A percentile compares a stretch with the other conserved stretches of the same genome.
These are phyloP conservation scores for Allantophomopsis lycopodina DNA, from an alignment of 2,329 filamentous ascomycete species.

Conservation along the genomic window DNA sequence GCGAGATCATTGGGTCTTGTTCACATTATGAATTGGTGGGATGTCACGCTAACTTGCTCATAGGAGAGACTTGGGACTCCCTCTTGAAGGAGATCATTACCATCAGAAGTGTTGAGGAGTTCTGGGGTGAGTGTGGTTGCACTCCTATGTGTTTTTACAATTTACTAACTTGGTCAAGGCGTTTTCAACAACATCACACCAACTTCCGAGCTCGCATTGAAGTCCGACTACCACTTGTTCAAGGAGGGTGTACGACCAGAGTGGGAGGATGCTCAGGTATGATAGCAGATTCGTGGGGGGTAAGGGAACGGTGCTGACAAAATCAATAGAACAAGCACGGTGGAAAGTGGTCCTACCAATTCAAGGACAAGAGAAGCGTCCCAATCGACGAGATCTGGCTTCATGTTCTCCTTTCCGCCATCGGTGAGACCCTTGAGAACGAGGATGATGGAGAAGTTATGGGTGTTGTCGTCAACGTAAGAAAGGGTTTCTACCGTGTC, in stretches of 20 bases:
- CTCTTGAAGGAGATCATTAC: conserved; percentile 96
- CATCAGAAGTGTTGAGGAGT: conserved; percentile 97
- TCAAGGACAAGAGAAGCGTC: conserved; percentile 87
- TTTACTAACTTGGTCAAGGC: no score
- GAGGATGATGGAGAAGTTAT: conserved; percentile 95
- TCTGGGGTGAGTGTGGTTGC: conserved; percentile 97
- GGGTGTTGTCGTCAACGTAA: conserved; percentile 98
- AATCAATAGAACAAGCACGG: conserved; percentile 72
- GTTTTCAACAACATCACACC: conserved; percentile 92
- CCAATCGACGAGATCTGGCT: conserved; percentile 95
- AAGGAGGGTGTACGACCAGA: conserved; percentile 94
- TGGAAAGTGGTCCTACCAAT: conserved; percentile 96
- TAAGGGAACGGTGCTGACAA: no score
- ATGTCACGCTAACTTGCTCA: conserved; percentile 10
- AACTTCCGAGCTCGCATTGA: conserved; percentile 87
- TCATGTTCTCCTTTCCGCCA: conserved; percentile 89
- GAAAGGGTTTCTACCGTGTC: conserved; percentile 95
- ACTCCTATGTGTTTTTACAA: neutral
- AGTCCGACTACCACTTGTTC: conserved; percentile 99
- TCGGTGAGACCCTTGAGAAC: conserved; percentile 96
- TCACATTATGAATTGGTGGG: conserved; percentile 5
- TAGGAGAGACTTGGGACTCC: conserved; percentile 99
- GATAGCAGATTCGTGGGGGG: no score
- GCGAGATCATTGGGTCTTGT: conserved; percentile 2
- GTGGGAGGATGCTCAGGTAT: conserved; percentile 78